A percentile compares a stretch with the other conserved stretches of the same genome.
Evolutionary conservation across 2,329 filamentous ascomycete species (phyloP).

Genomic region (Alternaria triticimaculans): DNA sequence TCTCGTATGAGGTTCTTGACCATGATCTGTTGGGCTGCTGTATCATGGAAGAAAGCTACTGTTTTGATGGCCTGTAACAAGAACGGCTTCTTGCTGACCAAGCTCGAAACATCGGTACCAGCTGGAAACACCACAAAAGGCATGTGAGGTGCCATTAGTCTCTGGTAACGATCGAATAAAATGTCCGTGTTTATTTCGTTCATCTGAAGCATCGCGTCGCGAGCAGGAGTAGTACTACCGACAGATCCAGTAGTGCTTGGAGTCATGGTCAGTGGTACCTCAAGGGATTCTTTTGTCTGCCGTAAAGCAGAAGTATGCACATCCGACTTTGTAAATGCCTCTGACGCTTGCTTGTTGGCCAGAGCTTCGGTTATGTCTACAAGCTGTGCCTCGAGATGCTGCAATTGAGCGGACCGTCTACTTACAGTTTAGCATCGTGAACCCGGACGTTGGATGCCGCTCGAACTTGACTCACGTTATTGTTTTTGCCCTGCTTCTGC

Average conservation of each 20-base stretch:
- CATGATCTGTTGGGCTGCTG: background rate
- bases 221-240: rapidly evolving
- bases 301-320: background rate
- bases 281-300: background rate
- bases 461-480: background rate
- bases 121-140: background rate
- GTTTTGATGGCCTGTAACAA: background rate
- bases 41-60: background rate
- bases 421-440: background rate
- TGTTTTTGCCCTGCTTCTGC: background rate
- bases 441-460: rapidly evolving
- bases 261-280: background rate
- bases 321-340: background rate
- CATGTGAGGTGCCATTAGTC: background rate
- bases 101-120: background rate
- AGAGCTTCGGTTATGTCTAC: background rate
- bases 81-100: background rate
- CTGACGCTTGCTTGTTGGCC: background rate
- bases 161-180: background rate
- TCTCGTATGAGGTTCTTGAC: background rate
- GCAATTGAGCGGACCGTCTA: background rate
- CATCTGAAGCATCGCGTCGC: background rate
- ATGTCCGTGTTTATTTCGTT: background rate
- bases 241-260: background rate
- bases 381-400: background rate